phyloP scores from a whole-genome alignment of 257 asterid species.

The Primulina eburnea region DNA sequence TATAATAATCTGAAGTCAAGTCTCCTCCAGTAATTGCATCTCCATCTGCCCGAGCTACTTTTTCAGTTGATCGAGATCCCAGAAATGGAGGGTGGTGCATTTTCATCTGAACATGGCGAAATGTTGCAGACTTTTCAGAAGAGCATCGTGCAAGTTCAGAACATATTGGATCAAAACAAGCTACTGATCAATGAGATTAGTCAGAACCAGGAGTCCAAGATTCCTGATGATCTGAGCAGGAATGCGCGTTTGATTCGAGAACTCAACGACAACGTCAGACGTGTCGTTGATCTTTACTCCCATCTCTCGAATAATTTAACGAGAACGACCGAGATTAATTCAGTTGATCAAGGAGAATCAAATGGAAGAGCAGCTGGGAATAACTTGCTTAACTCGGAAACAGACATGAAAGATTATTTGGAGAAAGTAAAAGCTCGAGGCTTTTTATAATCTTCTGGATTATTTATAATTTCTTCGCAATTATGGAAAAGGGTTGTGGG shows the following conservation, averaged over 20 bases:
- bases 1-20: too few species aligned
- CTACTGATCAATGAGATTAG: constrained; percentile 73
- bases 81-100: constrained; percentile 59
- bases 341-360: constrained; percentile 50
- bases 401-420: too few species aligned
- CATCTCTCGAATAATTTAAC: constrained; percentile 8
- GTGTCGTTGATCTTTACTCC: constrained; percentile 78
- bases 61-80: constrained; percentile 31
- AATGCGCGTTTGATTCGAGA: constrained; percentile 79
- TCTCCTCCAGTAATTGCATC: too few species aligned
- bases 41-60: background rate
- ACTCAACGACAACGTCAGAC: constrained; percentile 73
- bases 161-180: constrained; percentile 74
- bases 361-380: constrained; percentile 29
- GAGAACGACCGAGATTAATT: constrained; percentile 41
- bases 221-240: constrained; percentile 69
- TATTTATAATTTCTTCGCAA: too few species aligned
- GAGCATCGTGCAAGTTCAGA: constrained; percentile 28
- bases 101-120: constrained; percentile 33
- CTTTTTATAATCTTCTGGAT: too few species aligned
- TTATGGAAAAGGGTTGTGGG: too few species aligned
- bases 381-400: too few species aligned
- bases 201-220: constrained; percentile 87
- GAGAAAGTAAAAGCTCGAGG: too few species aligned
- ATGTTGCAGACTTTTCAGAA: constrained; percentile 50